These are phyloP conservation scores for Neocatenulostroma microsporum DNA, from an alignment of 2,329 filamentous ascomycete species.

Conservation along the genomic window DNA sequence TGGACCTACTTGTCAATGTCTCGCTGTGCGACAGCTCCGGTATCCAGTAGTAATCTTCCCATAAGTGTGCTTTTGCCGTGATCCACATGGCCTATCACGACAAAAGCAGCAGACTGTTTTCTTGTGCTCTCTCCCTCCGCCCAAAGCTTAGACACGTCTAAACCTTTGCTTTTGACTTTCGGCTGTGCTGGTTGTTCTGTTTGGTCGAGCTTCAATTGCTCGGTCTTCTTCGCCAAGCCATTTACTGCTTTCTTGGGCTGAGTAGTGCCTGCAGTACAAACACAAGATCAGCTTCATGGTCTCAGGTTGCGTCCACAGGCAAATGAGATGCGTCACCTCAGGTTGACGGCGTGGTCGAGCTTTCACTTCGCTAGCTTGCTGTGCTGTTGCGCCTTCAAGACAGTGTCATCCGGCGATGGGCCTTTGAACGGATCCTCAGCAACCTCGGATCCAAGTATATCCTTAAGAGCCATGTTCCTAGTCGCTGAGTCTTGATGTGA, in stretches of 20 bases:
- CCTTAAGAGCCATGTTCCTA: conserved; percentile 15
- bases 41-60: conserved; percentile 84
- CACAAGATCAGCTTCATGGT: not conserved
- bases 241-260: conserved; percentile 12
- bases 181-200: conserved; percentile 13
- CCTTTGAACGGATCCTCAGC: conserved; percentile 20
- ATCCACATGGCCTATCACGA: conserved; percentile 73
- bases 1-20: conserved; percentile 62
- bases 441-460: conserved; percentile 19
- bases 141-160: conserved; percentile 56
- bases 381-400: conserved; percentile 21
- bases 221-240: conserved; percentile 24
- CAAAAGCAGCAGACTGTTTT: conserved; percentile 24
- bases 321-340: no score
- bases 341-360: conserved; percentile 14
- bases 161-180: conserved; percentile 61
- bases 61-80: conserved; percentile 97
- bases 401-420: conserved; percentile 27
- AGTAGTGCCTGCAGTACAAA: conserved; percentile 10
- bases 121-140: conserved; percentile 16
- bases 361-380: conserved; percentile 27
- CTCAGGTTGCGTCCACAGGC: no score
- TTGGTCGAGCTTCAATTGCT: conserved; percentile 21
- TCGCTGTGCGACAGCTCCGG: conserved; percentile 78
- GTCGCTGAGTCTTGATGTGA: conserved; percentile 3